These are phyloP conservation scores for Fraxinus dipetala DNA, from an alignment of 305 asterid species.

Conservation along the genomic window DNA sequence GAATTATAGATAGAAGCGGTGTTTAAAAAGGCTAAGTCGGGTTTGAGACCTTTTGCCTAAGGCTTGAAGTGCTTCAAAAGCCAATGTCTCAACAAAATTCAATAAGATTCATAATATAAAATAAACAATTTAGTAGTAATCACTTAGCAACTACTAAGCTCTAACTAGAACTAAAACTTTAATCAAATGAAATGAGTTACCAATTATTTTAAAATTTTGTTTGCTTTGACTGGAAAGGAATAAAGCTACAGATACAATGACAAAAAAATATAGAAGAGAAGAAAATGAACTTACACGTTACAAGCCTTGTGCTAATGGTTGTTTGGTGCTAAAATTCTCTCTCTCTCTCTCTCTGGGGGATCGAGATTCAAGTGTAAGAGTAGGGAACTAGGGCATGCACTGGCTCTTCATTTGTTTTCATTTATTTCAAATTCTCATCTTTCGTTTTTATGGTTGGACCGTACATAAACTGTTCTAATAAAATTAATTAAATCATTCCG, in stretches of 20 bases:
- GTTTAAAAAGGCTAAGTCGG: neutral
- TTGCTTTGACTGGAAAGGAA: neutral
- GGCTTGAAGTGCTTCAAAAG: neutral
- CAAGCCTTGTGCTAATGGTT: neutral
- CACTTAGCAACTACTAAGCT: neutral
- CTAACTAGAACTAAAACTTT: neutral
- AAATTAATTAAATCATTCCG: neutral
- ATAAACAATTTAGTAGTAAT: neutral
- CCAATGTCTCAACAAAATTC: neutral
- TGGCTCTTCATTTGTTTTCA: neutral
- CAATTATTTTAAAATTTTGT: neutral
- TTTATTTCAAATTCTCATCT: neutral
- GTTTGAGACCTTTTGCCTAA: neutral
- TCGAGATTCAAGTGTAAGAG: neutral
- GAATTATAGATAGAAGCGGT: neutral
- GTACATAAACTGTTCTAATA: neutral
- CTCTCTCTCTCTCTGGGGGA: neutral
- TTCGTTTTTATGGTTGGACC: neutral
- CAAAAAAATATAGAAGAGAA: neutral
- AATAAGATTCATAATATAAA: neutral
- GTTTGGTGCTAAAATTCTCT: neutral
- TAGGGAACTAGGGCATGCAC: neutral
- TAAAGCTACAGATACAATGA: neutral
- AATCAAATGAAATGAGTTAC: neutral
- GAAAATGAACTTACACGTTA: neutral